Evolutionary conservation across 2,329 filamentous ascomycete genomes (phyloP).

Genomic region (Aspergillus unguis): DNA sequence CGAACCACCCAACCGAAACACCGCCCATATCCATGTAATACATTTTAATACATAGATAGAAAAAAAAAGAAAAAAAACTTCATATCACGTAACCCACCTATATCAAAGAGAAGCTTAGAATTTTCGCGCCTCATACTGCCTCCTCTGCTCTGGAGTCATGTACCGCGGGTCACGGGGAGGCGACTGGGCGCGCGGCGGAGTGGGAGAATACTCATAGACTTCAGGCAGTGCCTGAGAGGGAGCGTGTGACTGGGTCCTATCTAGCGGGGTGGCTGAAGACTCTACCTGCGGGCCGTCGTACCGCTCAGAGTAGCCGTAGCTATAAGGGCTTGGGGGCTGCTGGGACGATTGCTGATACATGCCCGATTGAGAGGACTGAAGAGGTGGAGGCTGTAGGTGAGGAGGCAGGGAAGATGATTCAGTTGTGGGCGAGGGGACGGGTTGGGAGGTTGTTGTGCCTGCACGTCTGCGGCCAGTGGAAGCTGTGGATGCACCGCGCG

Average conservation of each 20-base stretch:
- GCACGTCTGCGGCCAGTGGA: slow-evolving; percentile 41
- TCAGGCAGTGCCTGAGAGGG: background rate
- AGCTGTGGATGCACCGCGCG: slow-evolving; percentile 38
- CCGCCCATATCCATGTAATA: background rate
- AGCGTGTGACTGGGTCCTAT: slow-evolving; percentile 5
- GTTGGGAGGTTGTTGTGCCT: slow-evolving; percentile 16
- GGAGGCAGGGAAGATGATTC: slow-evolving; percentile 21
- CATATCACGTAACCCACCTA: background rate
- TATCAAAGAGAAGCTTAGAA: background rate
- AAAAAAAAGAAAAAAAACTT: background rate
- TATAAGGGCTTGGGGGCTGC: background rate
- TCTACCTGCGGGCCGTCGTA: slow-evolving; percentile 13
- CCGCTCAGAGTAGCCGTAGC: slow-evolving; percentile 12
- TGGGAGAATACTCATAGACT: background rate
- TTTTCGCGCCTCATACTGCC: background rate
- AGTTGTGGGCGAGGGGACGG: slow-evolving; percentile 19
- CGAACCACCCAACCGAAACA: background rate
- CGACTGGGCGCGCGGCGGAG: background rate
- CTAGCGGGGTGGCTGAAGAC: slow-evolving; percentile 15
- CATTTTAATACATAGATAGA: background rate
- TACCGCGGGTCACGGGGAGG: background rate
- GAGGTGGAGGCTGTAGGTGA: slow-evolving; percentile 14
- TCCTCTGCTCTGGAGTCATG: background rate
- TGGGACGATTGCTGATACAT: background rate
- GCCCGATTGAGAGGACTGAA: background rate